These are phyloP conservation scores for Paramecium primaurelia DNA, from an alignment of 73 alveolate species.

Conservation along the genomic window DNA sequence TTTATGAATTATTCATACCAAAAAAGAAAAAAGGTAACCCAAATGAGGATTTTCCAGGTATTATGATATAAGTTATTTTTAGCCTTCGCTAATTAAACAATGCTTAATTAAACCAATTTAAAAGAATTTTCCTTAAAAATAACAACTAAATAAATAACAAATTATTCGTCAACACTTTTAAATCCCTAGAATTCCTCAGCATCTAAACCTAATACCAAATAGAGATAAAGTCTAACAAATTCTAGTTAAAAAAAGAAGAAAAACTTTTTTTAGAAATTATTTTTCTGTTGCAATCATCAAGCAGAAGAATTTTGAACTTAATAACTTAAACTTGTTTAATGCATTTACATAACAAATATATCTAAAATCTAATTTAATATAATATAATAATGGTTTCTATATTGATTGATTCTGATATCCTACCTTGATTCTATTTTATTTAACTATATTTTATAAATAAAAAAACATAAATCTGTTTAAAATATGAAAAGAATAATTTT, in stretches of 20 bases:
- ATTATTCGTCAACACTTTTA: not conserved
- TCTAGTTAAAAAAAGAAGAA: not conserved
- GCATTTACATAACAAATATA: not conserved
- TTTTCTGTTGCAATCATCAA: not conserved
- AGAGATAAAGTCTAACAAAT: not conserved
- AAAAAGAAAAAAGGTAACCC: slow-evolving; percentile 37
- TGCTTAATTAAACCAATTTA: not conserved
- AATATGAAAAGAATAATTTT: too few relatives aligned
- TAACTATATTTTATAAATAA: too few relatives aligned
- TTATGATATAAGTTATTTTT: not conserved
- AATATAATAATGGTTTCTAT: not conserved
- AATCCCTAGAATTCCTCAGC: not conserved
- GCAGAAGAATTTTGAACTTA: slow-evolving; percentile 2
- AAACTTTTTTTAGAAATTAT: not conserved
- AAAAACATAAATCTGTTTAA: too few relatives aligned
- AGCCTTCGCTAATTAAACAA: not conserved
- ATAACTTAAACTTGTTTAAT: not conserved
- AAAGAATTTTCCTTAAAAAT: not conserved
- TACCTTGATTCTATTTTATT: too few relatives aligned
- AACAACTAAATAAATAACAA: not conserved
- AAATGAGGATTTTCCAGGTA: slow-evolving; percentile 32
- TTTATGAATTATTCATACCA: not conserved
- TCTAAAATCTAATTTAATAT: not conserved
- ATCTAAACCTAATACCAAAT: not conserved
- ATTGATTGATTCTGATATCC: not conserved